phyloP scores from a whole-genome alignment of 2,329 filamentous ascomycete genomes.

The Pseudocercospora eumusae region DNA sequence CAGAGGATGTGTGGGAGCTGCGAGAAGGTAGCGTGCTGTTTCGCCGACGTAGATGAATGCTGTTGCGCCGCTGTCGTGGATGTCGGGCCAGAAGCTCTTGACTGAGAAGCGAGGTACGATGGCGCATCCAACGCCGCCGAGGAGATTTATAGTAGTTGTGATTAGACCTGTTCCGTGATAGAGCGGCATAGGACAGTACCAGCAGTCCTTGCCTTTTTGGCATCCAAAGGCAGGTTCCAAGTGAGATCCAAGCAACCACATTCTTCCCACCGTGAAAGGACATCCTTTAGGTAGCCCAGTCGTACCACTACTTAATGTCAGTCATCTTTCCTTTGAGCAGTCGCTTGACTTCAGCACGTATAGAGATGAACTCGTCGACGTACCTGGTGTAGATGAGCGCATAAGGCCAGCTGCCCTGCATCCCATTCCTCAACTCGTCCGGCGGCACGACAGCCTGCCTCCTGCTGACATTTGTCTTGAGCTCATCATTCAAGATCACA shows the following conservation, averaged over 20 bases:
- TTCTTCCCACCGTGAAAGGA: slow-evolving; percentile 57
- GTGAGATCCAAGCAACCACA: slow-evolving; percentile 43
- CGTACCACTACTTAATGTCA: slow-evolving; percentile 55
- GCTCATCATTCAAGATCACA: slow-evolving; percentile 52
- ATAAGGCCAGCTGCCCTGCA: slow-evolving; percentile 56
- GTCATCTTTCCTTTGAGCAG: neutral
- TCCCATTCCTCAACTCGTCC: slow-evolving; percentile 32
- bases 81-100: slow-evolving; percentile 69
- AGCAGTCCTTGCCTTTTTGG: slow-evolving; percentile 61
- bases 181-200: slow-evolving; percentile 74
- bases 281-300: slow-evolving; percentile 75
- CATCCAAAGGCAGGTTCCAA: slow-evolving; percentile 41
- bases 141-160: slow-evolving; percentile 60
- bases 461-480: slow-evolving; percentile 48
- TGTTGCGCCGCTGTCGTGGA: slow-evolving; percentile 66
- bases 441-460: slow-evolving; percentile 28
- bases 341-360: neutral
- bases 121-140: slow-evolving; percentile 59
- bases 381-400: slow-evolving; percentile 69
- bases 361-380: neutral
- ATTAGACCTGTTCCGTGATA: slow-evolving; percentile 75
- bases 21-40: slow-evolving; percentile 71
- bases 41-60: slow-evolving; percentile 78
- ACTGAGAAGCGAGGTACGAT: slow-evolving; percentile 68
- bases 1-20: slow-evolving; percentile 62